A percentile compares a stretch with the other conserved stretches of the same genome.
These are phyloP conservation scores for Polytrichum commune DNA, from an alignment of 225 moss, liverwort and hornwort genomes.

Conservation along the genomic window DNA sequence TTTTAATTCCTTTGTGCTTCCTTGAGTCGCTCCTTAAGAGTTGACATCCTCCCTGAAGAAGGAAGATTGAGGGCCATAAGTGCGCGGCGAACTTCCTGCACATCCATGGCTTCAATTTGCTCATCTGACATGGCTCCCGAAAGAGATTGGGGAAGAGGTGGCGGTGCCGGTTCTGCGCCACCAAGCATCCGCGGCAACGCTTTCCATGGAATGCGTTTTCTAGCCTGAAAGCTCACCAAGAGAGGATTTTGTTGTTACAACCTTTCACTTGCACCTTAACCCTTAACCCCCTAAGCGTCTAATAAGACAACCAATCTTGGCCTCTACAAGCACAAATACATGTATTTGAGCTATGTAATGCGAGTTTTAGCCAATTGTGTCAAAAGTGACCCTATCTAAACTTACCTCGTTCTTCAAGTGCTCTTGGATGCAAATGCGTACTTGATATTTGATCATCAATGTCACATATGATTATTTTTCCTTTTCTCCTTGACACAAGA, in stretches of 20 bases:
- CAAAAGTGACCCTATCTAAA: no score
- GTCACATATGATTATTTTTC: no score
- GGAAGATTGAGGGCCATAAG: constrained; percentile 83
- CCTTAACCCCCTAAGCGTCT: no score
- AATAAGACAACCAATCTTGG: no score
- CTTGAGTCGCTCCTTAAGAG: constrained; percentile 68
- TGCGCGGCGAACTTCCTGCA: constrained; percentile 71
- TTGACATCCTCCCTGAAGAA: constrained; percentile 80
- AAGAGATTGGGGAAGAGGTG: constrained; percentile 74
- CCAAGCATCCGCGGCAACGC: constrained; percentile 79
- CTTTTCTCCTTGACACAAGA: no score
- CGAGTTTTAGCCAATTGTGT: no score
- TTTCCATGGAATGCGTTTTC: constrained; percentile 84
- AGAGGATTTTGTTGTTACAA: background rate
- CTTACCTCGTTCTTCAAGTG: no score
- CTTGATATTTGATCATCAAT: no score
- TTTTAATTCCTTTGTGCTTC: constrained; percentile 53
- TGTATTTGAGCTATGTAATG: no score
- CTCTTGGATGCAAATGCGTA: no score
- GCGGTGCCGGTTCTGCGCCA: constrained; percentile 89
- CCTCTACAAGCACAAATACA: no score
- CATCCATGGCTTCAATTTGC: constrained; percentile 86
- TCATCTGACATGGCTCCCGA: constrained; percentile 59
- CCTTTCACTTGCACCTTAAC: no score
- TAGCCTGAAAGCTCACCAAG: constrained; percentile 39